Evolutionary conservation across 345 rosid species (phyloP), one percentile per base, ranked within the genome.

Genomic region (Euphorbia peplus): DNA sequence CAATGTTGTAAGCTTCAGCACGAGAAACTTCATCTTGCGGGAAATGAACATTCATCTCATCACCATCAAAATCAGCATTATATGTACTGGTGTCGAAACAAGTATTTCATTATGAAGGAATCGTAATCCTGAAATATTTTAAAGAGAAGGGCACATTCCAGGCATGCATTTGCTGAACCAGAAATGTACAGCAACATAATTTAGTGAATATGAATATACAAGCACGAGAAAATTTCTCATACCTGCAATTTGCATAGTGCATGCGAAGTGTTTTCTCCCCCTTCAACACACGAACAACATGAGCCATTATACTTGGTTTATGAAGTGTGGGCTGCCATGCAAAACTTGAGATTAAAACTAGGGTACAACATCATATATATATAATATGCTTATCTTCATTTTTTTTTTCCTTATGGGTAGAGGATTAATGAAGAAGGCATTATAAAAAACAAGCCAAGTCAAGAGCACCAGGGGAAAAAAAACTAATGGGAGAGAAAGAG

Each of bases 161-260:
- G 48, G 19, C 22, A 54, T 18, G 25, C 35, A 44, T 5, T 11
- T 61, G 42, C 11, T 18, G 48, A 22, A 18, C 11, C 11, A 28
- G 8, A 60, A 8, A 68, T 13, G 19, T 4, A 68, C 18, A 65
- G 66, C 30, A 30, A 13, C 42, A 30, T 30, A 24, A 21, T 29
- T 58, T 29, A 13, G 26, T 63, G 24, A 28, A 54, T 14, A 39
- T 15, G n/a, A n/a, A 29, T 4, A 30, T 19, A 46, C 19, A n/a
- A 19, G 60, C 6, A 26, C 32, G 29, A 29, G n/a, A 37, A 7
- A 57, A 69, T 51, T 69, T 69, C 71, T 69, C 10, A 24, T 63
- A 93, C 99, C 99, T 91, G 97, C 99, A 95, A 80, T 95, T 95
- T 71, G 99, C 99, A 78, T 95, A 95, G 81, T 91, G 99, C 95